Evolutionary conservation across 192 early-diverging fungal species (phyloP), one percentile per base, ranked within the genome.

Genomic region (Linnemannia hyalina): DNA sequence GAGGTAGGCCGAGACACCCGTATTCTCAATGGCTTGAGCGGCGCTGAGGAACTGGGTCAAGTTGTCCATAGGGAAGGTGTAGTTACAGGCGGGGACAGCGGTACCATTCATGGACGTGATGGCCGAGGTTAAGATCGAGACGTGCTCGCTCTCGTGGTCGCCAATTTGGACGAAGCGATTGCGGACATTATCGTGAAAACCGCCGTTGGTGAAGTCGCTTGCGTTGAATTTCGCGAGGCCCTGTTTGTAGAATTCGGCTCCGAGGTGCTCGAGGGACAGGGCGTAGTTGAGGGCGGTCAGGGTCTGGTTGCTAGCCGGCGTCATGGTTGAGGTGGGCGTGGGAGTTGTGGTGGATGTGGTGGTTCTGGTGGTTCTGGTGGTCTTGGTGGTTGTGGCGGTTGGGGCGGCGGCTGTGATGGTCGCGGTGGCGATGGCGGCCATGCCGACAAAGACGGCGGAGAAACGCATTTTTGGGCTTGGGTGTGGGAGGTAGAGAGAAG

Each of bases 1-100:
- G 44, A 78, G 68, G 84, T 93, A 93, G 38, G 92, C 93, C 3
- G 76, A 79, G 41, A 88, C 89, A 71, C 91, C 93, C 3, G 87
- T 89, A 8, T 77, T 82, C 76, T 93, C 91, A 18, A 93, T 77
- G 29, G 83, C 80, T n/a, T 81, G 81, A n/a, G 91, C 92, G 44
- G 84, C 80, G 16, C 89, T 87, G n/a, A 92, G 22, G 78, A 92
- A 92, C 41, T 73, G 75, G 52, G 76, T 68, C 35, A 92, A 78
- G 35, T 83, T 88, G 63, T 83, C 75, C 52, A 92, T 55, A 0
- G 82, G 82, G 73, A 84, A 76, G 10, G 52, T 71, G 77, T 76
- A 79, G 15, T 72, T 70, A 68, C 82, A 84, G 35, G 23, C 26
- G 22, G 77, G 77, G 40, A 79, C 72, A 26, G 82, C 77, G 1